Evolutionary conservation across 2,329 filamentous ascomycete genomes (phyloP).

Genomic region (Thermothelomyces thermophilus): DNA sequence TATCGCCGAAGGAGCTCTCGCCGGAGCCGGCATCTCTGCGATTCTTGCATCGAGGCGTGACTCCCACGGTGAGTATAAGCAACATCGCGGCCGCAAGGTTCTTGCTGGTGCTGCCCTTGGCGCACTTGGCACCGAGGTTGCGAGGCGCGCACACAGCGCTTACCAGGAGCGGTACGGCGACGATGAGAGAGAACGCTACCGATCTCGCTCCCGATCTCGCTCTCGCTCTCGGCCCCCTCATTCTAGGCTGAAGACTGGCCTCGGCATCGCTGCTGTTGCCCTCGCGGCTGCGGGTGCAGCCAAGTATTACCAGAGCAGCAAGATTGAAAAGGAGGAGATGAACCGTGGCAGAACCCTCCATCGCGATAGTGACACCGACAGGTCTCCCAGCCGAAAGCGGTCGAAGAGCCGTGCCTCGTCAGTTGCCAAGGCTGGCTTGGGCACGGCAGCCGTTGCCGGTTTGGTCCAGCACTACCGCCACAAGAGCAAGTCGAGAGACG

Average conservation of each 20-base stretch:
- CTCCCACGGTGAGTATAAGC: slow-evolving; percentile 42
- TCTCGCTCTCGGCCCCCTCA: slow-evolving; percentile 34
- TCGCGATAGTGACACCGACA: slow-evolving; percentile 34
- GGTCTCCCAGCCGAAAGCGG: slow-evolving; percentile 38
- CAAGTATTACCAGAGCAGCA: slow-evolving; percentile 56
- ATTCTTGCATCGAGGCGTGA: slow-evolving; percentile 49
- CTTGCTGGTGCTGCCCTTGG: slow-evolving; percentile 56
- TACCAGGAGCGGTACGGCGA: slow-evolving; percentile 49
- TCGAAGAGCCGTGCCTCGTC: slow-evolving; percentile 42
- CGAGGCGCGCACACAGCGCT: slow-evolving; percentile 54
- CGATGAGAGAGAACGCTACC: slow-evolving; percentile 30
- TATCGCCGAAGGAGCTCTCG: slow-evolving; percentile 57
- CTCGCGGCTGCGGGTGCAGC: slow-evolving; percentile 59
- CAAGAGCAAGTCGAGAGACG: slow-evolving; percentile 43
- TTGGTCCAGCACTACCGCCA: slow-evolving; percentile 51
- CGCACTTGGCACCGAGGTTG: slow-evolving; percentile 54
- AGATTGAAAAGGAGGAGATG: slow-evolving; percentile 53
- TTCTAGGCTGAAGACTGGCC: slow-evolving; percentile 51
- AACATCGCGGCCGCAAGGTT: slow-evolving; percentile 52
- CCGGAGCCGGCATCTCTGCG: slow-evolving; percentile 56
- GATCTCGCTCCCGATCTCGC: slow-evolving; percentile 15
- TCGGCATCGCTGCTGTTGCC: slow-evolving; percentile 57
- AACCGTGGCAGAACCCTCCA: slow-evolving; percentile 50
- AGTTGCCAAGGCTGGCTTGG: slow-evolving; percentile 51
- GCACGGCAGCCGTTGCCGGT: slow-evolving; percentile 52